Base-by-base conservation (phyloP, 2,329 filamentous ascomycete species). In the Cercospora zeae-maydis region DNA sequence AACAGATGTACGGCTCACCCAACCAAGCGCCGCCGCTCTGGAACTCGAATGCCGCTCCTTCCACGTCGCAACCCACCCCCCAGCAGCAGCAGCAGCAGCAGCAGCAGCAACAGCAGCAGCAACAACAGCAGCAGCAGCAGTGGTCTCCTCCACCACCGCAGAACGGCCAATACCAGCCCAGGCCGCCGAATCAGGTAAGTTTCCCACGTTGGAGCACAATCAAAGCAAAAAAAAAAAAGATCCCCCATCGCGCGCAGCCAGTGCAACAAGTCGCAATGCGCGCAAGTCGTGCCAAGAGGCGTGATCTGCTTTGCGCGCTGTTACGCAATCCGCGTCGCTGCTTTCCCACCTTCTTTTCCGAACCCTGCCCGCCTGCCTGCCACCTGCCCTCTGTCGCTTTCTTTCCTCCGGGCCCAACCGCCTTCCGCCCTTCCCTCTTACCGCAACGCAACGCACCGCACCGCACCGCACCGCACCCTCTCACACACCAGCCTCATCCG, bases 81-180 rank as follows among this genome's bases (percentile, higher is more conserved):
- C 70, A 65, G 27, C 66, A 52, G 30, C 47, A 30, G 19, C 57
- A 66, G 27, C 67, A 39, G 8, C 53, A 65, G 21, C 67, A 62
- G 24, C 68, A 63, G 31, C 64, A 64, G 31, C 60, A 63, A 7
- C 70, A 65, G 27, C 66, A 52, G 30, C 47, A 30, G 19, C 57
- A 66, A 30, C 67, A 39, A 16, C 53, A 65, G 21, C 67, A 62
- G 24, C 68, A 63, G 31, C 64, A 64, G 31, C 60, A 63, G 45
- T 72, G 69, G 71, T 71, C 72, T 39, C 73, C 72, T 37, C 72
- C 71, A 60, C 73, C 62, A 49, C 58, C 72, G 33, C 70, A 70
- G 27, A 75, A 75, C 61, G 72, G 71, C 57, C 72, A 73, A 64
- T 74, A 74, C 61, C 63, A 70, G 58, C 72, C 71, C 30, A 67